Conservation (phyloP, 164 flowering plant species). For the Malania oleifera region DNA sequence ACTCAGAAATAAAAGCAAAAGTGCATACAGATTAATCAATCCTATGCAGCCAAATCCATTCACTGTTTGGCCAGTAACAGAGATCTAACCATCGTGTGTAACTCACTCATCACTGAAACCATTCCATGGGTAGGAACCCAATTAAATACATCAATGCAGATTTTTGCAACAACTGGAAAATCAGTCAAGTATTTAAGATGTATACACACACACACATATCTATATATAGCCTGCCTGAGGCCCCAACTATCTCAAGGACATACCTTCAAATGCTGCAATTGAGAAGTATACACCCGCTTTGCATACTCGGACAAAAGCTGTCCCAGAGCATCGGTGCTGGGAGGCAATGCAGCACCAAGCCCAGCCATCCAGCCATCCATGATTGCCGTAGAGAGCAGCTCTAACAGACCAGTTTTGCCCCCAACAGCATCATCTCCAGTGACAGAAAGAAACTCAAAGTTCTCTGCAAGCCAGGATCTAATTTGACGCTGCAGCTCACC, state of each 20-base stretch:
- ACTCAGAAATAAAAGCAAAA: neutral
- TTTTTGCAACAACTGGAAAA: no score
- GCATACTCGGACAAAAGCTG: slow-evolving; percentile 88
- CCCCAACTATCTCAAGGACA: neutral
- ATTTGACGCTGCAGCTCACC: slow-evolving; percentile 98
- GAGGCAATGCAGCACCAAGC: slow-evolving; percentile 89
- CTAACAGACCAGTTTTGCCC: slow-evolving; percentile 81
- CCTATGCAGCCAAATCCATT: no score
- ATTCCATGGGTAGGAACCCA: no score
- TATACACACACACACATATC: no score
- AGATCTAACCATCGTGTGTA: no score
- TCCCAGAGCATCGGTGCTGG: slow-evolving; percentile 93
- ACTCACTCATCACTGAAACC: no score
- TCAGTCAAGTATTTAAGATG: no score
- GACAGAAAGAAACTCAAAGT: slow-evolving; percentile 90
- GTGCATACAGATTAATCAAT: neutral
- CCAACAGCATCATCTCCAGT: slow-evolving; percentile 71
- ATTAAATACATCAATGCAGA: no score
- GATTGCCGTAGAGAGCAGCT: slow-evolving; percentile 95
- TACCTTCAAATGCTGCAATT: slow-evolving; percentile 94
- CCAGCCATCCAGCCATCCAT: slow-evolving; percentile 99
- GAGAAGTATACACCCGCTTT: slow-evolving; percentile 88
- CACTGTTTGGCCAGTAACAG: no score
- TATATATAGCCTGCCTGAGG: no score
- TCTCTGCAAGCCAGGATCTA: slow-evolving; percentile 94